Percentiles rank a stretch among this genome's conserved stretches.
Evolutionary conservation across 2,329 filamentous ascomycete genomes (phyloP).

Genomic region (Curvularia lunata): DNA sequence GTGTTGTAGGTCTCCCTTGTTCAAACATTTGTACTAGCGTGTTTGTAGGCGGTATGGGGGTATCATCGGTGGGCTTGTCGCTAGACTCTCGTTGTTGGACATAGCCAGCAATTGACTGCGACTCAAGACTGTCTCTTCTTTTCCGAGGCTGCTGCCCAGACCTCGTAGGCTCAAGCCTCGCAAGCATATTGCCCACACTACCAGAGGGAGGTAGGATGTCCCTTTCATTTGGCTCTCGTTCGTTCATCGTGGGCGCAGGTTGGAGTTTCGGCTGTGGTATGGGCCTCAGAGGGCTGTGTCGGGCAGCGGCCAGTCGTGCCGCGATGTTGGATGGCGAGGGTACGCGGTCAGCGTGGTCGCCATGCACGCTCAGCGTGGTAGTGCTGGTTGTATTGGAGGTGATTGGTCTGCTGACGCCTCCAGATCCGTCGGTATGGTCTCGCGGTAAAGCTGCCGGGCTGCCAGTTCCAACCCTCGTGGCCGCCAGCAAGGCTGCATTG

Average conservation of each 20-base stretch:
- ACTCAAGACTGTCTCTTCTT: conserved; percentile 25
- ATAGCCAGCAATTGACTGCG: conserved; percentile 22
- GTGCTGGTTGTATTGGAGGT: conserved; percentile 40
- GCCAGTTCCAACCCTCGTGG: conserved; percentile 50
- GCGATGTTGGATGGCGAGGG: conserved; percentile 68
- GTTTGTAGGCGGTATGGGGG: conserved; percentile 66
- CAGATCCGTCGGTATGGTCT: conserved; percentile 43
- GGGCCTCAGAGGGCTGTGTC: conserved; percentile 58
- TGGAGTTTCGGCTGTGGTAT: conserved; percentile 16
- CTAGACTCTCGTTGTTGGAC: conserved; percentile 3
- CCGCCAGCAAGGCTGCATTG: conserved; percentile 56
- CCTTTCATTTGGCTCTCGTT: conserved; percentile 33
- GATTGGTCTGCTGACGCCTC: conserved; percentile 32
- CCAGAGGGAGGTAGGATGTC: conserved; percentile 43
- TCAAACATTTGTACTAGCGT: conserved; percentile 75
- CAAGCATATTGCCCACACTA: conserved; percentile 43
- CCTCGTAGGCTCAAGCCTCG: conserved; percentile 37
- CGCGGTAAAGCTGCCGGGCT: conserved; percentile 32
- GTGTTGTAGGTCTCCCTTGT: conserved; percentile 48
- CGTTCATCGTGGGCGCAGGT: conserved; percentile 23
- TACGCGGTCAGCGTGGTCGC: conserved; percentile 33
- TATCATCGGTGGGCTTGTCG: conserved; percentile 58
- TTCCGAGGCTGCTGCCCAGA: conserved; percentile 22
- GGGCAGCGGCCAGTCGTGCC: conserved; percentile 66
- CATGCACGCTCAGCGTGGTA: conserved; percentile 40